phyloP scores from a whole-genome alignment of 192 early-diverging fungal genomes.

The Bifiguratus adelaidae region DNA sequence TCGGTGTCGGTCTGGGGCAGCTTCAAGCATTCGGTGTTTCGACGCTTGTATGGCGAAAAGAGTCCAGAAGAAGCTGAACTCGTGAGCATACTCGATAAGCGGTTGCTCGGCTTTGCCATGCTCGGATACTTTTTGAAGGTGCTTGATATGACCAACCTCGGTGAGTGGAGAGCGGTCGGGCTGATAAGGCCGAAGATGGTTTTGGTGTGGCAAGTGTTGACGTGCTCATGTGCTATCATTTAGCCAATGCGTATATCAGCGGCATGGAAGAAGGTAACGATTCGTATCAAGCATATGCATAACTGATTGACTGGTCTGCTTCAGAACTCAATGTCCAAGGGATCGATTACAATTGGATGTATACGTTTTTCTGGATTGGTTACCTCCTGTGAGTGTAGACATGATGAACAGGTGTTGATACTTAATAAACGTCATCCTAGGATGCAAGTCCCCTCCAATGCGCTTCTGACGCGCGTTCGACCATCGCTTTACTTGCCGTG shows the following conservation, averaged over 20 bases:
- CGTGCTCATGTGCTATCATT: background rate
- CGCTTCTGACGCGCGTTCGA: constrained; percentile 12
- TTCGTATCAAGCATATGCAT: background rate
- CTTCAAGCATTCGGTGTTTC: too few species aligned
- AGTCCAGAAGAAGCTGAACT: too few species aligned
- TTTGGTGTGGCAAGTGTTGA: background rate
- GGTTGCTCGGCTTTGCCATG: constrained; percentile 23
- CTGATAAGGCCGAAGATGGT: background rate
- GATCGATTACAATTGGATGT: constrained; percentile 26
- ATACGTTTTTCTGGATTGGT: constrained; percentile 17
- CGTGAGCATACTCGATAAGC: constrained; percentile 15
- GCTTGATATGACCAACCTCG: constrained; percentile 19
- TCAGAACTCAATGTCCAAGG: constrained; percentile 16
- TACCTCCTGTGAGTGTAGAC: constrained; percentile 13
- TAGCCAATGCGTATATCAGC: constrained; percentile 25
- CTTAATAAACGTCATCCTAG: background rate
- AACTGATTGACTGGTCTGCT: background rate
- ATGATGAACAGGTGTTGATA: background rate
- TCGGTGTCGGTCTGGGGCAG: too few species aligned
- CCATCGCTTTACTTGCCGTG: constrained; percentile 19
- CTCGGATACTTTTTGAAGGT: constrained; percentile 22
- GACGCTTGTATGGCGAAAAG: too few species aligned
- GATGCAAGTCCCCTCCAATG: constrained; percentile 25
- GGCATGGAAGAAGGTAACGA: constrained; percentile 24
- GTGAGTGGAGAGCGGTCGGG: background rate